Conservation (phyloP, 192 early-diverging fungal genomes). For the Allomyces macrogynus region DNA sequence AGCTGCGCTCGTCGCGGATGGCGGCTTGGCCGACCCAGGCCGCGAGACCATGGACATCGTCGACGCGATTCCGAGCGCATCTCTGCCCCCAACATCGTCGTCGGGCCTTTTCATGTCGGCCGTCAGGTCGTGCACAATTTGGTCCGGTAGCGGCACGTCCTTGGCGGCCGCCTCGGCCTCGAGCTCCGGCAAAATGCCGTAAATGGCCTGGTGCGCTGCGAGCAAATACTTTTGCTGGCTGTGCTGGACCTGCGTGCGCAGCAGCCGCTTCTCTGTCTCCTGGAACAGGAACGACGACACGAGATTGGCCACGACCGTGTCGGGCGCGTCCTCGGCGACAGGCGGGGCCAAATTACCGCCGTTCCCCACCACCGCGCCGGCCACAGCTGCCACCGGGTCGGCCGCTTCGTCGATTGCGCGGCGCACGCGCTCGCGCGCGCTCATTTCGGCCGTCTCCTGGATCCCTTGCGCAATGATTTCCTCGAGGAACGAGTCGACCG, state of each 20-base stretch:
- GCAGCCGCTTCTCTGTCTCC: constrained; percentile 24
- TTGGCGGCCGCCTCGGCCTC: constrained; percentile 1
- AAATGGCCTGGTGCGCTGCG: constrained; percentile 23
- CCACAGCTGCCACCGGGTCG: constrained; percentile 11
- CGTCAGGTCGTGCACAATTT: neutral
- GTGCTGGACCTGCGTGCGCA: constrained; percentile 21
- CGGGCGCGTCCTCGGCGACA: constrained; percentile 11
- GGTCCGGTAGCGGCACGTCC: neutral
- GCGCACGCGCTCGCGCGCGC: constrained; percentile 21
- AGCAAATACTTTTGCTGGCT: constrained; percentile 23
- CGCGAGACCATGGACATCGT: neutral
- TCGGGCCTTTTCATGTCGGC: neutral
- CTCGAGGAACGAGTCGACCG: constrained; percentile 34
- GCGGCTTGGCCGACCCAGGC: too few species aligned
- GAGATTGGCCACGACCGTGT: constrained; percentile 21
- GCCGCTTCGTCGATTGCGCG: constrained; percentile 20
- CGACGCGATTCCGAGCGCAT: neutral
- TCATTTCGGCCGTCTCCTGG: constrained; percentile 12
- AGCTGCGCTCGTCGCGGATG: too few species aligned
- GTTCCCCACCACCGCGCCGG: constrained; percentile 3
- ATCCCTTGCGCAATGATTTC: constrained; percentile 20
- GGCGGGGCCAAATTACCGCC: constrained; percentile 5
- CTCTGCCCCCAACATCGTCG: neutral
- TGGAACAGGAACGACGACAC: constrained; percentile 35
- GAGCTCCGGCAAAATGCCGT: neutral